These are phyloP conservation scores for Beauveria brongniartii DNA, from an alignment of 2,329 filamentous ascomycete genomes.

Conservation along the genomic window DNA sequence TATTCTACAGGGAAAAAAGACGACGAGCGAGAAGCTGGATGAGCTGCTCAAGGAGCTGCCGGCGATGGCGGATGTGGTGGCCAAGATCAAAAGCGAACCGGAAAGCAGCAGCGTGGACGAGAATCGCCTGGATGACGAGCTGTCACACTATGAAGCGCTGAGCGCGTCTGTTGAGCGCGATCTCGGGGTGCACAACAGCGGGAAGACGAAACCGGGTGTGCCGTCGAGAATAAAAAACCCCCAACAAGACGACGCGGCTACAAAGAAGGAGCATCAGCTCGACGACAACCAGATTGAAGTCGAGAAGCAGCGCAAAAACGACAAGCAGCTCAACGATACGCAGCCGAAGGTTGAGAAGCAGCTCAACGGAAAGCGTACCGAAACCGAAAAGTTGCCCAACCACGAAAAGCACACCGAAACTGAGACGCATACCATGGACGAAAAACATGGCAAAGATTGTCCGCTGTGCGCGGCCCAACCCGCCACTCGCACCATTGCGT, in stretches of 20 bases:
- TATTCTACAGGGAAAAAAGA: conserved; percentile 33
- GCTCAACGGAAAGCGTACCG: too few species aligned
- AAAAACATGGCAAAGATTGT: not conserved
- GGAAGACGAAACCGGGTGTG: not conserved
- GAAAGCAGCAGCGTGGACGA: not conserved
- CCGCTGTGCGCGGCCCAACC: conserved; percentile 4
- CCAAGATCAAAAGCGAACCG: not conserved
- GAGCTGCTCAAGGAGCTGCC: conserved; percentile 20
- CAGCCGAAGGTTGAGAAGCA: not conserved
- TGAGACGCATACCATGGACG: not conserved
- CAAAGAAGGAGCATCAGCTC: not conserved
- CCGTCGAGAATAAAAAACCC: not conserved
- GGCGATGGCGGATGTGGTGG: not conserved
- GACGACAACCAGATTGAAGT: not conserved
- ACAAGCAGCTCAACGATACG: not conserved
- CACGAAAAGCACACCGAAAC: not conserved
- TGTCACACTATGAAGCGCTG: conserved; percentile 6
- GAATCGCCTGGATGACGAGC: conserved; percentile 4
- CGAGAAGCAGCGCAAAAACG: not conserved
- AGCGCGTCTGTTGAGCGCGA: conserved; percentile 5
- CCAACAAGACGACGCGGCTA: not conserved
- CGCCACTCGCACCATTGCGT: conserved; percentile 20
- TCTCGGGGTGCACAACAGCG: not conserved
- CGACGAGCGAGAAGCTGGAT: conserved; percentile 19
- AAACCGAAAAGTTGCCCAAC: not conserved